Base-by-base conservation (phyloP, 2,329 filamentous ascomycete genomes). In the Graphium sp. region DNA sequence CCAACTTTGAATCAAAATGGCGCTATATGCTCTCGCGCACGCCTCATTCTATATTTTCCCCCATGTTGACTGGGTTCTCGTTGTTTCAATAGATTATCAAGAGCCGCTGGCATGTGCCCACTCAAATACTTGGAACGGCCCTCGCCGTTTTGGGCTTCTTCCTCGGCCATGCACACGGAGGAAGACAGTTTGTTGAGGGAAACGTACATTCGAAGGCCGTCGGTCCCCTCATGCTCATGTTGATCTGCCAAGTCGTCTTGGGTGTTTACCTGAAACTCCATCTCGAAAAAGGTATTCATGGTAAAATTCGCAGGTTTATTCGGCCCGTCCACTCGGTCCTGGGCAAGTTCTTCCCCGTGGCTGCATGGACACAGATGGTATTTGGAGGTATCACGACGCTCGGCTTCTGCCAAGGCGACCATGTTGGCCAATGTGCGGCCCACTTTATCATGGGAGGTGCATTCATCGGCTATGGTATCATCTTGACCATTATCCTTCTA, bases 391-490 rank as follows among this genome's bases (percentile, higher is more conserved):
- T 98, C 44, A 87, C 87, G 0, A 66, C 80, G 4, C 62, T 93
- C 32, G 89, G 89, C 14, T 95, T 93, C 59, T 98, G 89, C 50
- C 79, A 83, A 39, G 83, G 66, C 30, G 85, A 95, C 33, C 87
- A 98, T 46, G 50, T 84, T 2, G 87, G 85, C 18, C 89, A 98
- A 52, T 98, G 89, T 52, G 56, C 81, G 23, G 89, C 89, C 2
- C 89, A 98, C 52, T 98, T 95, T 52, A 98, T 95, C 51, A 98
- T 98, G 89, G 89, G 89, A 24, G 78, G 80, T 39, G 85, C 87
- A 1, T 98, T 98, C 48, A 87, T 98, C 40, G 89, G 68, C 18
- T 98, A 98, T 44, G 89, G 82, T 17, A 78, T 94, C 31, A 49
- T 93, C 21, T 64, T 98, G 38, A 85, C 81, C 3, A 76, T 95